Conservation (phyloP, 2,329 filamentous ascomycete species). For the Pseudopithomyces chartarum region DNA sequence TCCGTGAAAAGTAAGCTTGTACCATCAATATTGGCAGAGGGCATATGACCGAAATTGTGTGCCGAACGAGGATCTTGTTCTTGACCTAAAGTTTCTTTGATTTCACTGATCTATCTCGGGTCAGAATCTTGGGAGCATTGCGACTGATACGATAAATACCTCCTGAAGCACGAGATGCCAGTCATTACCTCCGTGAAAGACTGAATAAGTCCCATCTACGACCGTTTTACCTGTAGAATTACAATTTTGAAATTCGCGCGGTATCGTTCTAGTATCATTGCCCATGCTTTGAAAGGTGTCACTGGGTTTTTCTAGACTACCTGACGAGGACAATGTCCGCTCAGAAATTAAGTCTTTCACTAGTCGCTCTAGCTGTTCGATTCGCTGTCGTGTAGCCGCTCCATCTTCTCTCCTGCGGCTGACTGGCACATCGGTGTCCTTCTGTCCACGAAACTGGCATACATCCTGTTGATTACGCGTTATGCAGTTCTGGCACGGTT, state of each 20-base stretch:
- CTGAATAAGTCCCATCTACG: background rate
- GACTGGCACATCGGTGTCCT: background rate
- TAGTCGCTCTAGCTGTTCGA: background rate
- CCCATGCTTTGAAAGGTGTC: too few species aligned
- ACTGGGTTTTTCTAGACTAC: background rate
- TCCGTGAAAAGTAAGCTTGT: background rate
- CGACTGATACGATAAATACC: background rate
- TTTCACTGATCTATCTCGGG: background rate
- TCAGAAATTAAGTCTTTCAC: background rate
- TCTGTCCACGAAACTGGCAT: background rate
- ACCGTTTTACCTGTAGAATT: background rate
- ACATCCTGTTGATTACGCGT: background rate
- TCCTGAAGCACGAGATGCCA: background rate
- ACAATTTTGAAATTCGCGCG: too few species aligned
- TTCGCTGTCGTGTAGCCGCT: background rate
- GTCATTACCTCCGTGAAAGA: background rate
- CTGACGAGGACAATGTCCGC: background rate
- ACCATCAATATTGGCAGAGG: background rate
- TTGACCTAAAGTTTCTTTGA: background rate
- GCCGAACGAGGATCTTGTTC: background rate
- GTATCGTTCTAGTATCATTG: background rate
- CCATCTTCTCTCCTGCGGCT: background rate
- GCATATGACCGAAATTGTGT: background rate
- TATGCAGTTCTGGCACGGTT: conserved; percentile 1
- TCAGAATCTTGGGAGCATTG: background rate